Evolutionary conservation across 73 alveolate genomes (phyloP), one percentile per base, ranked within the genome.

Genomic region (Uronychia setigera): DNA sequence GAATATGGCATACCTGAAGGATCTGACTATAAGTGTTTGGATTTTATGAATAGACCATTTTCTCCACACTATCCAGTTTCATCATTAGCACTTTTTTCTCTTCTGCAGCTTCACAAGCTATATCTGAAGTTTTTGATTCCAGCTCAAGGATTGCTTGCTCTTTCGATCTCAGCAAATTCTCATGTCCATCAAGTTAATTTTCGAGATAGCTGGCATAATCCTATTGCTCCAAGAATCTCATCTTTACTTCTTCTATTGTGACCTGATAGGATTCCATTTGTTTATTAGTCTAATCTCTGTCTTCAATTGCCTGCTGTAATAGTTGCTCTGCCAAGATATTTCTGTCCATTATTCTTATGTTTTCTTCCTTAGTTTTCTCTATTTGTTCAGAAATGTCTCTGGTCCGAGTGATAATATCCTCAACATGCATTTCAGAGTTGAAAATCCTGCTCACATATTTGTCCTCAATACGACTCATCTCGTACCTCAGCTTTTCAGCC

Each of bases 31-130:
- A n/a, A 19, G 5, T 46, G 67, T 46, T 46, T 46, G 67, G 5
- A 19, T n/a, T 85, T 34, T 76, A 11, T n/a, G n/a, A n/a, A 46
- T 11, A 25, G 86, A 77, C 46, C n/a, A 83, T 76, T 5, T 58
- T 9, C 80, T 85, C 91, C 1, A 77, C 91, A 0, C 78, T 77
- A 34, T 77, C 82, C 35, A 85, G 81, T 46, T 85, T 84, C 32
- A 77, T 76, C 86, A 77, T 77, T 29, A 85, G 86, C 58, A 77
- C 67, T 46, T 46, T 46, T 19, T 19, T 5, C 19, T 46, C 67
- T 46, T 46, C 67, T 46, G 5, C 67, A 46, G 67, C 67, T 19
- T 46, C 67, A 46, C 19, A 11, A 19, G 19, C 19, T 19, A 11
- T 46, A 19, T 19, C 67, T 19, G 67, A 46, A 46, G 67, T 19